Base-by-base conservation (phyloP, 805 yeast species). In the Saccharomycopsis microspora region DNA sequence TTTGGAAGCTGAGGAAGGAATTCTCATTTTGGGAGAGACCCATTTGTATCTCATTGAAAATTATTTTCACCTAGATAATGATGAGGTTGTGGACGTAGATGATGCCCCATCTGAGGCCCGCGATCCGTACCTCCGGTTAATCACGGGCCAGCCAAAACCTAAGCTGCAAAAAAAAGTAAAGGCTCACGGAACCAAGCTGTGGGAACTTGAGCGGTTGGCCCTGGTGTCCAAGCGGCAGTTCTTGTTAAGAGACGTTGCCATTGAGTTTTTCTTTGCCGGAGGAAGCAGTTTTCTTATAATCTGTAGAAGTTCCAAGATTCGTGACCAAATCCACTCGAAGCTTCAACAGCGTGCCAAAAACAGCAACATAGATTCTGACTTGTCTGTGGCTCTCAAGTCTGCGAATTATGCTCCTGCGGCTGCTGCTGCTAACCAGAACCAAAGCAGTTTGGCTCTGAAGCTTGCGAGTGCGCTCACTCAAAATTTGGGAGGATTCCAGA, bases 141-240 rank as follows among this genome's bases (percentile, higher is more conserved):
- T 87, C 5, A 71, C 78, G 7, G 77, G 80, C 0, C 72, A 69
- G 48, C 62, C 74, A 8, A 54, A 54, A 35, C 47, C 57, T 1
- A 50, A 55, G 32, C 7, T 54, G 0, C 34, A 46, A 3, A 60
- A 58, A 3, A 57, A 59, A 6, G 58, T 61, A 5, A 54, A 52
- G 11, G 53, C 61, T 1, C 85, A 81, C 55, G 59, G 68, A 9
- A 74, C 75, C 0, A 71, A 71, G 51, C 64, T 70, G 9, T 85
- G 94, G 93, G 70, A 74, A 29, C 55, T 83, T 27, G 68, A 68
- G 4, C 75, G 74, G 41, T 58, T 88, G 19, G 74, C 78, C 0
- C 78, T 82, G 3, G 75, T 82, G 8, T 78, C 87, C 3, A 85
- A 83, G 53, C 65, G 95, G 45, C 86, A 82, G 37, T 87, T 86